Evolutionary conservation across 23 red algal genomes (phyloP).

Genomic region (Gracilariopsis chorda): DNA sequence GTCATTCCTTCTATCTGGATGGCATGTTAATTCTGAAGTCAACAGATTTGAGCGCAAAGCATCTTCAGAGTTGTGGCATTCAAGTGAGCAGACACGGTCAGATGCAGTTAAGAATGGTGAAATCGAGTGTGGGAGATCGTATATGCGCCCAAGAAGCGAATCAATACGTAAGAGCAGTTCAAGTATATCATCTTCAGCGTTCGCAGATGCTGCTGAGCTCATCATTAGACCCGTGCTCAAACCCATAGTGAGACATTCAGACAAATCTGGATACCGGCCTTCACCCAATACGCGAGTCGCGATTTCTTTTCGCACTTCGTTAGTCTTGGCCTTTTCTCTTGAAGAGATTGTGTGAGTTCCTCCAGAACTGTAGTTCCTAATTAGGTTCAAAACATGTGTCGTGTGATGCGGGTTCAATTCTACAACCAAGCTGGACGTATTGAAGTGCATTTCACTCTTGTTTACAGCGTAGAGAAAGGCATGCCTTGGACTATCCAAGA

Average conservation of each 20-base stretch:
- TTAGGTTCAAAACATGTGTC: slow-evolving; percentile 19
- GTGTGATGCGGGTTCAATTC: slow-evolving; percentile 62
- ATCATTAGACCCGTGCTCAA: slow-evolving; percentile 13
- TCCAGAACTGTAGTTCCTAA: slow-evolving; percentile 29
- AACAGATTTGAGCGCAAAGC: slow-evolving; percentile 15
- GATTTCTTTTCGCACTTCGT: not conserved
- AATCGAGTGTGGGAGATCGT: slow-evolving; percentile 39
- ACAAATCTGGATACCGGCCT: not conserved
- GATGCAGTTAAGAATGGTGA: not conserved
- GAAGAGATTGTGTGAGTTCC: slow-evolving; percentile 41
- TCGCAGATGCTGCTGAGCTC: not conserved
- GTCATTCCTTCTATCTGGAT: not conserved
- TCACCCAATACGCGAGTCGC: not conserved
- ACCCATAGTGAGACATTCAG: slow-evolving; percentile 45
- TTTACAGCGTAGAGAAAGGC: slow-evolving; percentile 52
- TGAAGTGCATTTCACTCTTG: slow-evolving; percentile 26
- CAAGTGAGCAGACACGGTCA: slow-evolving; percentile 13
- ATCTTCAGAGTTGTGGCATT: not conserved
- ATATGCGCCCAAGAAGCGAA: slow-evolving; percentile 20
- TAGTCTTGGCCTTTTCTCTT: not conserved
- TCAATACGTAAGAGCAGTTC: slow-evolving; percentile 3
- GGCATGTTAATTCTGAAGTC: not conserved
- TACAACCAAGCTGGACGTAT: not conserved
- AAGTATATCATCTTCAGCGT: slow-evolving; percentile 36
- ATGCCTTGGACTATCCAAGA: not conserved